These are phyloP conservation scores for Parsonsia alboflavescens DNA, from an alignment of 257 asterid species.

Conservation along the genomic window DNA sequence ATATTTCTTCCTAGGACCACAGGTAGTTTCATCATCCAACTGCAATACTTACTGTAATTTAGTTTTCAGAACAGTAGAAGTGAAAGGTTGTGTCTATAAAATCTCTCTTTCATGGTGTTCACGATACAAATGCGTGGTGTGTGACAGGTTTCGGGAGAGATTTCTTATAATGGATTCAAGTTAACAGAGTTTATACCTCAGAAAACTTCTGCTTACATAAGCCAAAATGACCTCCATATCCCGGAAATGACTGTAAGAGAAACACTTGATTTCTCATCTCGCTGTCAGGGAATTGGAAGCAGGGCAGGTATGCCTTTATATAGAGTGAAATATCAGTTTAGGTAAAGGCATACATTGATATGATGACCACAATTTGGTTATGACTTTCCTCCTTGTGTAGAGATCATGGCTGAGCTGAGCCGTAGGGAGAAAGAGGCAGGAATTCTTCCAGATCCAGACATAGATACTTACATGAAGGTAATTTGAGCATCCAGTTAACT, in stretches of 20 bases:
- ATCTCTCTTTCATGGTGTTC: neutral
- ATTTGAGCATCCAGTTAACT: neutral
- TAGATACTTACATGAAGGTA: conserved; percentile 94
- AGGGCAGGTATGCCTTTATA: conserved; percentile 18
- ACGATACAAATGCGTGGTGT: neutral
- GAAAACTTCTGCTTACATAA: conserved; percentile 29
- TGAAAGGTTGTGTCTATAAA: neutral
- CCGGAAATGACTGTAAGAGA: conserved; percentile 36
- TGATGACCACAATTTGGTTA: neutral
- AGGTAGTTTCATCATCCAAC: neutral
- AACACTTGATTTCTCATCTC: conserved; percentile 33
- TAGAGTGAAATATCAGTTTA: neutral
- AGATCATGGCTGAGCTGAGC: conserved; percentile 68
- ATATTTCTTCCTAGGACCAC: neutral
- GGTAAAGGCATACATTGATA: neutral
- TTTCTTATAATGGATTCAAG: conserved; percentile 28
- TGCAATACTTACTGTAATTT: neutral
- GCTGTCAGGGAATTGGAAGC: conserved; percentile 33
- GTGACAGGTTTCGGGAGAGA: conserved; percentile 30
- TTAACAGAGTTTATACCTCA: conserved; percentile 31
- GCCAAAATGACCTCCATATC: conserved; percentile 32
- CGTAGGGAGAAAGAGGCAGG: conserved; percentile 70
- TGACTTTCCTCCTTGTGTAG: conserved; percentile 24
- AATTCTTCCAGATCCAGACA: conserved; percentile 70
- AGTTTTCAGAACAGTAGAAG: neutral